Conservation (phyloP, 2,329 filamentous ascomycete species). For the Aureobasidium subglaciale region DNA sequence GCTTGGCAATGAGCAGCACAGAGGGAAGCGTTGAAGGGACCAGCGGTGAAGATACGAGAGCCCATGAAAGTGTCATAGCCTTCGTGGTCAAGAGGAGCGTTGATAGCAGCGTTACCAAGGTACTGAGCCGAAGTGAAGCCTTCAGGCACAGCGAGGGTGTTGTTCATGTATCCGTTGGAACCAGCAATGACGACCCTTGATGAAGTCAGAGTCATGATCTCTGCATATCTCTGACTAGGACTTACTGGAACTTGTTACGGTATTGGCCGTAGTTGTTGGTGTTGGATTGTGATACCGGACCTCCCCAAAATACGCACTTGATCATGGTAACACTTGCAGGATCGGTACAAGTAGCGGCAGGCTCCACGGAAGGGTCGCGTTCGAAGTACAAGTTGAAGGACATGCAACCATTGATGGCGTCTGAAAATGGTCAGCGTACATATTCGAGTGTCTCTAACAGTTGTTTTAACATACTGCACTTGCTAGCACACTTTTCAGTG, state of each 20-base stretch:
- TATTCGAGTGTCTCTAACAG: too few species aligned
- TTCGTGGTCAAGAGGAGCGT: constrained; percentile 23
- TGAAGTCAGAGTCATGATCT: background rate
- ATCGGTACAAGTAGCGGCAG: constrained; percentile 15
- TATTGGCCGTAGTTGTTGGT: constrained; percentile 16
- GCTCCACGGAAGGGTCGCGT: constrained; percentile 17
- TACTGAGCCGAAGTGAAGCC: constrained; percentile 18
- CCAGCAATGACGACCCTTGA: constrained; percentile 18
- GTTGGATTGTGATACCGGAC: constrained; percentile 12
- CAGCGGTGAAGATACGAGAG: constrained; percentile 23
- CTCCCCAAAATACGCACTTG: constrained; percentile 20
- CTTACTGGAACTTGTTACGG: constrained; percentile 11
- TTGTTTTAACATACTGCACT: constrained; percentile 5
- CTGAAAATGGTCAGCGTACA: too few species aligned
- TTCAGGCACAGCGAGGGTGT: constrained; percentile 10
- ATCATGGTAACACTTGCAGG: constrained; percentile 16
- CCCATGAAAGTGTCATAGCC: constrained; percentile 25
- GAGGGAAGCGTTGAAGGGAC: constrained; percentile 27
- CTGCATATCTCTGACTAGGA: background rate
- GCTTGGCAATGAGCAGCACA: constrained; percentile 25
- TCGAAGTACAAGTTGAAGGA: constrained; percentile 20
- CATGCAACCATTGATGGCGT: constrained; percentile 15
- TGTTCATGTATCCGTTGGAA: constrained; percentile 16
- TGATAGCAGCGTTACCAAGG: constrained; percentile 23
- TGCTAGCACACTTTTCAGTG: constrained; percentile 11